phyloP scores from a whole-genome alignment of 2,329 filamentous ascomycete genomes.

The Penicillium sp. region DNA sequence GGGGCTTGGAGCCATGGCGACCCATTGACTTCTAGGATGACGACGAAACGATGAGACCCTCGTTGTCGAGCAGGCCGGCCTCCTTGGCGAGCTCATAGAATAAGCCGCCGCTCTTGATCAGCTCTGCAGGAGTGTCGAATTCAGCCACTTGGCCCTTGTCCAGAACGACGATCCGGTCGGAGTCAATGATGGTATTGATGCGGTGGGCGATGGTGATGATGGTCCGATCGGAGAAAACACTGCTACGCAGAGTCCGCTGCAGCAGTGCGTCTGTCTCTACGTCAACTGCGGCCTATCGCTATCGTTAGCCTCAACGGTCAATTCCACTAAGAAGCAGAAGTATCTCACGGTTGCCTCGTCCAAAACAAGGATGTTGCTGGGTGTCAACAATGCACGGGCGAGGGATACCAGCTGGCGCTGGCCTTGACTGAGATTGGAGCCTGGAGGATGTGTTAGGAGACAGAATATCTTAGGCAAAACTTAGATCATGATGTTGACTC shows the following conservation, averaged over 20 bases:
- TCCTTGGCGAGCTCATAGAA: constrained; percentile 93
- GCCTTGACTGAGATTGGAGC: constrained; percentile 91
- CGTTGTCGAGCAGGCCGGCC: constrained; percentile 65
- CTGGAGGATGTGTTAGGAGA: constrained; percentile 44
- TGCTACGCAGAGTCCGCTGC: constrained; percentile 60
- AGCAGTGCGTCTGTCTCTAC: constrained; percentile 64
- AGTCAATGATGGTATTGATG: constrained; percentile 91
- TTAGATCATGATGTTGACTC: constrained; percentile 38
- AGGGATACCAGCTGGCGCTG: constrained; percentile 92
- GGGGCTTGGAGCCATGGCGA: constrained; percentile 7
- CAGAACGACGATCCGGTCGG: constrained; percentile 87
- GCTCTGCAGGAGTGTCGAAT: constrained; percentile 78
- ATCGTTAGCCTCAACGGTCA: constrained; percentile 17
- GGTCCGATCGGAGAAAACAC: constrained; percentile 79
- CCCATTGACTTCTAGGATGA: constrained; percentile 12
- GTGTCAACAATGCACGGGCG: constrained; percentile 87
- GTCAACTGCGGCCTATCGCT: constrained; percentile 60
- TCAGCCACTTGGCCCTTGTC: constrained; percentile 87
- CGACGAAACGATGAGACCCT: constrained; percentile 30
- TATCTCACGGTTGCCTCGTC: constrained; percentile 82
- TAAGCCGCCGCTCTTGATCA: constrained; percentile 70
- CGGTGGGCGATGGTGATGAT: constrained; percentile 98
- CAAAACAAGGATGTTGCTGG: constrained; percentile 92
- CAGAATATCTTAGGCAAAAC: constrained; percentile 1
- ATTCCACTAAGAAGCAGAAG: neutral